Evolutionary conservation across 2,329 filamentous ascomycete genomes (phyloP), one percentile per base, ranked within the genome.

Genomic region (Fusarium chaquense): DNA sequence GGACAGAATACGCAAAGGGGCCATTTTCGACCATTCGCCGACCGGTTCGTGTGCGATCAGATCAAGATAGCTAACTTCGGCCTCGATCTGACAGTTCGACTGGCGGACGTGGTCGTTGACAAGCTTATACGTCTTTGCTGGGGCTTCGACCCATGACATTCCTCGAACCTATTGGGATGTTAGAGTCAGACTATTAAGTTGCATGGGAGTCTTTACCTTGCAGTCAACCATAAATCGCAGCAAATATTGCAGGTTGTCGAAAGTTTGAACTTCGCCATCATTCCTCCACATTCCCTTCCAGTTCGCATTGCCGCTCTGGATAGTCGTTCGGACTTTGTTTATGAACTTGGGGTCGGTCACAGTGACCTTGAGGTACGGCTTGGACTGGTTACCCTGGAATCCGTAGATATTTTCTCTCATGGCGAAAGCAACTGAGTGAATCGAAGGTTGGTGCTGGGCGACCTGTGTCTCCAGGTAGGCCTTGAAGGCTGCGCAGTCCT

Each of bases 211-310:
- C 54, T 82, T 72, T 83, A 93, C 90, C 79, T 94, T 91, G 72
- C 92, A 97, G 79, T 99, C 96, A 51, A 99, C 95, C 96, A 99
- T 99, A 81, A 99, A 98, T 53, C 96, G 88, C 70, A 98, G 81
- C 28, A 98, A 89, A 77, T 98, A 99, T 83, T 97, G 93, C 60
- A 99, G 94, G 72, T 91, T 98, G 83, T 99, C 96, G 75, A 95
- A 99, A 0, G 96, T 98, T 79, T 94, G 87, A 69, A 98, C 89
- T 22, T 91, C 91, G 22, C 86, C 85, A 9, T 85, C 83, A 22
- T 83, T 87, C 71, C 89, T 91, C 95, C 96, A 99, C 79, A 98
- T 85, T 6, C 91, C 90, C 79, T 95, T 97, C 87, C 93, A 98
- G 77, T 98, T 98, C 62, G 92, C 91, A 62, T 87, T 84, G 12